phyloP scores from a whole-genome alignment of 177 flowering plant genomes.

The Vitis hybrid region DNA sequence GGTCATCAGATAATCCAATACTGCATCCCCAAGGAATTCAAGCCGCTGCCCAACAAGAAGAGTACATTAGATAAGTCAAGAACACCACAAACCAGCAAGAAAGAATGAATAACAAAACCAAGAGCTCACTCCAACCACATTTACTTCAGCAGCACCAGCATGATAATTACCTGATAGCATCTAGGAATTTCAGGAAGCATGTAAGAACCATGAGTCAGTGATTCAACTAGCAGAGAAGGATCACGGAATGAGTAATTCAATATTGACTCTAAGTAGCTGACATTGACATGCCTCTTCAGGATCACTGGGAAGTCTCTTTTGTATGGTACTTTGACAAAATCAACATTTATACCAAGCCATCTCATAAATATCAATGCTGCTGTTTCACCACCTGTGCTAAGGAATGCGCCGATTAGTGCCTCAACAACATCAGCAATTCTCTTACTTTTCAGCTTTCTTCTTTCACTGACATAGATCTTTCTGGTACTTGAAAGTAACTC shows the following conservation, averaged over 20 bases:
- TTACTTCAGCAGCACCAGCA: not conserved
- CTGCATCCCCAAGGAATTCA: conserved; percentile 88
- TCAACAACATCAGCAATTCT: conserved; percentile 72
- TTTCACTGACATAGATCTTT: conserved; percentile 32
- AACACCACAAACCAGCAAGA: not conserved
- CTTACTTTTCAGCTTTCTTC: conserved; percentile 44
- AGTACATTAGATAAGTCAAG: not conserved
- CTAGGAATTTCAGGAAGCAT: conserved; percentile 73
- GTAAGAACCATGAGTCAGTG: conserved; percentile 88
- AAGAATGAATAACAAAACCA: not conserved
- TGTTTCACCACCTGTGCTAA: conserved; percentile 57
- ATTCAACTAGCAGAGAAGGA: conserved; percentile 74
- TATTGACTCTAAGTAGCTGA: conserved; percentile 43
- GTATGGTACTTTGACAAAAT: conserved; percentile 37
- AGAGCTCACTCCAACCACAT: not conserved
- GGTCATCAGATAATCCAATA: conserved; percentile 73
- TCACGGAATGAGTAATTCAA: conserved; percentile 66
- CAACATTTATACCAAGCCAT: conserved; percentile 74
- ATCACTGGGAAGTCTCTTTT: conserved; percentile 25
- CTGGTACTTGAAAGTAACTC: conserved; percentile 20
- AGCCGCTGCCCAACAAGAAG: conserved; percentile 52
- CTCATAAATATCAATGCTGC: conserved; percentile 60
- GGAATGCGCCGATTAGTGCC: conserved; percentile 70
- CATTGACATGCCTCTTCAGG: conserved; percentile 51
- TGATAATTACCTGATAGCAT: conserved; percentile 72